phyloP scores from a whole-genome alignment of 2,329 filamentous ascomycete genomes.

The Penicillium polonicum region DNA sequence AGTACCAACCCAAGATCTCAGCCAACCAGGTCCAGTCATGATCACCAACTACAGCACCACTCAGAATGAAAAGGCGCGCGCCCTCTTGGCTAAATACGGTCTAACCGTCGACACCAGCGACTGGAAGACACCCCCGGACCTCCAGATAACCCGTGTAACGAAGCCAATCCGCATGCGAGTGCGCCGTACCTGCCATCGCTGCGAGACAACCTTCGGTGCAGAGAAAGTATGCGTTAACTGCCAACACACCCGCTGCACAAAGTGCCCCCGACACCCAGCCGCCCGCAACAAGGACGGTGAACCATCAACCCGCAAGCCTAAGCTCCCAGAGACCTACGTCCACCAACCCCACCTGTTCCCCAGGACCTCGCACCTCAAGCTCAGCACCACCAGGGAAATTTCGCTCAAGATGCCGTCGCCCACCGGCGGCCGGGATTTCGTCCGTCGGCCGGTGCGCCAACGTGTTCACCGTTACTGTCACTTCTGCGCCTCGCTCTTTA shows the following conservation, averaged over 20 bases:
- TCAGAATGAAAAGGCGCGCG: conserved; percentile 46
- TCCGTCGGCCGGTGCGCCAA: conserved; percentile 70
- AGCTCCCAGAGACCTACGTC: conserved; percentile 29
- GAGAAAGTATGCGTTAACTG: conserved; percentile 74
- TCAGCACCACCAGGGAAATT: conserved; percentile 22
- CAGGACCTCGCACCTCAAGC: conserved; percentile 15
- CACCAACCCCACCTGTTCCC: conserved; percentile 45
- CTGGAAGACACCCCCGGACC: conserved; percentile 39
- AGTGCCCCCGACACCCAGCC: conserved; percentile 72
- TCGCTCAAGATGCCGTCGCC: conserved; percentile 57
- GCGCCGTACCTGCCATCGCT: conserved; percentile 70
- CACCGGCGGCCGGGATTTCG: conserved; percentile 66
- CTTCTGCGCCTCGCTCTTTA: conserved; percentile 66
- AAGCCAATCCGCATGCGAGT: conserved; percentile 51
- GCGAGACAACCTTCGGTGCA: conserved; percentile 69
- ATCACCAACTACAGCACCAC: conserved; percentile 37
- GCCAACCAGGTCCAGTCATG: conserved; percentile 16
- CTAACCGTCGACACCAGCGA: conserved; percentile 45
- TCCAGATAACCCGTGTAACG: conserved; percentile 42
- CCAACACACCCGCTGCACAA: conserved; percentile 75
- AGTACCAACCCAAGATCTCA: conserved; percentile 13
- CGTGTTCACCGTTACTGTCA: conserved; percentile 75
- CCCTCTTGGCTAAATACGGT: conserved; percentile 49
- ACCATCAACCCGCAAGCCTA: conserved; percentile 38
- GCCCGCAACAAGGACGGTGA: conserved; percentile 63